phyloP scores from a whole-genome alignment of 257 asterid genomes.

The Solanum tacnaense region DNA sequence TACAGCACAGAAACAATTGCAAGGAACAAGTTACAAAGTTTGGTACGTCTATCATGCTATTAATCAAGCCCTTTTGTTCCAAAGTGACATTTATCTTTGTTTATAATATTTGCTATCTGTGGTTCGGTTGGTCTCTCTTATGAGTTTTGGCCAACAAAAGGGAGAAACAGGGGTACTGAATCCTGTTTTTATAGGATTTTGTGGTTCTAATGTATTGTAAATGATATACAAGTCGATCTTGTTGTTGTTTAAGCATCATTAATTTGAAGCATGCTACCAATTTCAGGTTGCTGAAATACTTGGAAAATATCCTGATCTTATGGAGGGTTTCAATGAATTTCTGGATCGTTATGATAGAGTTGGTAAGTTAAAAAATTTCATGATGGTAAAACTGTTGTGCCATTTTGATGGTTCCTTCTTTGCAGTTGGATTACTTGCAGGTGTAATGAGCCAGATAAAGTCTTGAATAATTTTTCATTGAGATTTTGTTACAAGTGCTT shows the following conservation, averaged over 20 bases:
- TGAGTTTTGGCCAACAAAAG: not conserved
- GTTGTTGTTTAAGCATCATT: not conserved
- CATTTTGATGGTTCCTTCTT: slow-evolving; percentile 19
- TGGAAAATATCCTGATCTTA: slow-evolving; percentile 81
- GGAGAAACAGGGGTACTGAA: not conserved
- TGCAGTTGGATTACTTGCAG: slow-evolving; percentile 88
- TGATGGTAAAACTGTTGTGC: not conserved
- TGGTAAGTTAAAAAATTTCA: slow-evolving; percentile 34
- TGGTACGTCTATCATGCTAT: slow-evolving; percentile 40
- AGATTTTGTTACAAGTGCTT: not conserved
- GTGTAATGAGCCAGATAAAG: slow-evolving; percentile 8
- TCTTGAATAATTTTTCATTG: not conserved
- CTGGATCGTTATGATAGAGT: slow-evolving; percentile 74
- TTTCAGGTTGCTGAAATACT: slow-evolving; percentile 74
- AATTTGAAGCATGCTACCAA: not conserved
- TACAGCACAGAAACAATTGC: slow-evolving; percentile 84
- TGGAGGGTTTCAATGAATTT: slow-evolving; percentile 80
- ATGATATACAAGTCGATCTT: not conserved
- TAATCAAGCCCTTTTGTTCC: not conserved
- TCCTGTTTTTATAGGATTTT: not conserved
- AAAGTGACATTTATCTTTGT: not conserved
- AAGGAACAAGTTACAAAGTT: slow-evolving; percentile 65
- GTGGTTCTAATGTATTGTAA: not conserved
- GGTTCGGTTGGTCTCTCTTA: not conserved
- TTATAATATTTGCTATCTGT: not conserved